Base-by-base conservation (phyloP, 2,329 filamentous ascomycete genomes). In the Akanthomyces muscarius region DNA sequence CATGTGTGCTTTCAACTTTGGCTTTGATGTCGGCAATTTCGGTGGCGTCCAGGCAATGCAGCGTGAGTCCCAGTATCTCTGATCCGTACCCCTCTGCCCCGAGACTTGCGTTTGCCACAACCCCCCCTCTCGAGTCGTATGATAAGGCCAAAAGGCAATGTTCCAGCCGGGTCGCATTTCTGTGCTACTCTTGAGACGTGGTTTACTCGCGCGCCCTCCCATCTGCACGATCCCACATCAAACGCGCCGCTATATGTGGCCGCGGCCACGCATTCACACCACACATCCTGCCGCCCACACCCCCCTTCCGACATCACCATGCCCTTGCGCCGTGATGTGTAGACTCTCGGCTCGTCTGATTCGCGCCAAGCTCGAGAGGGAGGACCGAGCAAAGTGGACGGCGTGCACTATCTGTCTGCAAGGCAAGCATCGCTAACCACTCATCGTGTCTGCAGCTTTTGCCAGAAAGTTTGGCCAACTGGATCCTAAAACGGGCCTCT, bases 1-100 rank as follows among this genome's bases (percentile, higher is more conserved):
- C 16, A 50, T 66, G 48, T 70, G 68, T 18, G 66, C 67, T 14
- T 70, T 71, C 60, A 70, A 71, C 61, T 71, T 70, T 64, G 69
- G 69, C 7, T 71, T 65, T 36, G 69, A 71, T 51, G 69, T 71
- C n/a, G 68, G 69, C 23, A 71, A 61, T 21, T 71, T 71, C 55
- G 66, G 65, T 5, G 69, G 67, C 3, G 68, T 71, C 8, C 69
- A 71, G 53, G 68, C 59, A 5, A 71, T 71, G 68, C 66, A 68
- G 41, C 64, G 66, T 56, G 2, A 56, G 60, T 62, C 11, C 23
- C 21, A 8, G 14, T 18, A 10, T 2, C 50, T 18, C 36, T 25
- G 21, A 54, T 23, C 36, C n/a, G 25, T 42, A 10, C 1, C 8
- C 16, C 18, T 6, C 18, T 21, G 18, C 33, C n/a, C 33, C 51